Evolutionary conservation across 495 filamentous ascomycete species (phyloP).

Genomic region (Penicillium pancosmium): DNA sequence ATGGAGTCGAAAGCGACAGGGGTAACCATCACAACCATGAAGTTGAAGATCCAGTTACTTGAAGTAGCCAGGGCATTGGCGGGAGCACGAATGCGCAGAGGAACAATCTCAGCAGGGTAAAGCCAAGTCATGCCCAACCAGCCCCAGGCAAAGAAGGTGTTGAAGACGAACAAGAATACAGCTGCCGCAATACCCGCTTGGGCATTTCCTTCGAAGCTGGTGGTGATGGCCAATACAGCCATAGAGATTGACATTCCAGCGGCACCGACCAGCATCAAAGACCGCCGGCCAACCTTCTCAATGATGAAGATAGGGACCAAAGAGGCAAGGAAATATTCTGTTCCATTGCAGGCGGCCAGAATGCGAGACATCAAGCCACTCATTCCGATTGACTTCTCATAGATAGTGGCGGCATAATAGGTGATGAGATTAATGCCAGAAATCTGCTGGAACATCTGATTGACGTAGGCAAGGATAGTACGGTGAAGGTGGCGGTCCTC

Average conservation of each 20-base stretch:
- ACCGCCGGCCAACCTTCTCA: constrained; percentile 67
- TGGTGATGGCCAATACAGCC: constrained; percentile 63
- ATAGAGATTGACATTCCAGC: constrained; percentile 69
- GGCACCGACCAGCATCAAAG: constrained; percentile 72
- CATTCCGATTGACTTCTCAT: constrained; percentile 60
- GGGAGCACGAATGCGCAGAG: constrained; percentile 70
- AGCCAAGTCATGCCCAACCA: constrained; percentile 80
- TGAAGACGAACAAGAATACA: constrained; percentile 72
- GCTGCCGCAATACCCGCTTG: constrained; percentile 54
- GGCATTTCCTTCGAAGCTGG: constrained; percentile 31
- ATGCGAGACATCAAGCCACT: constrained; percentile 62
- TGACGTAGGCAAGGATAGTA: constrained; percentile 69
- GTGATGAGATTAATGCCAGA: constrained; percentile 76
- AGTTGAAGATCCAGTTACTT: constrained; percentile 52
- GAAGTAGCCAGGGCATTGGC: constrained; percentile 72
- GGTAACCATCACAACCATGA: constrained; percentile 71
- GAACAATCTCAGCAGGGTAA: constrained; percentile 75
- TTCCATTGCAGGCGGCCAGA: constrained; percentile 70
- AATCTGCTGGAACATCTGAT: constrained; percentile 79
- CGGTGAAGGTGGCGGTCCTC: constrained; percentile 77
- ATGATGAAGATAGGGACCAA: constrained; percentile 72
- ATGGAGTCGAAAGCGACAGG: constrained; percentile 70
- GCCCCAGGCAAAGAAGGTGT: constrained; percentile 75
- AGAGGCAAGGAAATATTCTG: constrained; percentile 74
- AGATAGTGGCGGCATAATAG: constrained; percentile 71